A percentile compares a stretch with the other conserved stretches of the same genome.
Evolutionary conservation across 345 rosid genomes (phyloP).

Genomic region (Moringa oleifera): DNA sequence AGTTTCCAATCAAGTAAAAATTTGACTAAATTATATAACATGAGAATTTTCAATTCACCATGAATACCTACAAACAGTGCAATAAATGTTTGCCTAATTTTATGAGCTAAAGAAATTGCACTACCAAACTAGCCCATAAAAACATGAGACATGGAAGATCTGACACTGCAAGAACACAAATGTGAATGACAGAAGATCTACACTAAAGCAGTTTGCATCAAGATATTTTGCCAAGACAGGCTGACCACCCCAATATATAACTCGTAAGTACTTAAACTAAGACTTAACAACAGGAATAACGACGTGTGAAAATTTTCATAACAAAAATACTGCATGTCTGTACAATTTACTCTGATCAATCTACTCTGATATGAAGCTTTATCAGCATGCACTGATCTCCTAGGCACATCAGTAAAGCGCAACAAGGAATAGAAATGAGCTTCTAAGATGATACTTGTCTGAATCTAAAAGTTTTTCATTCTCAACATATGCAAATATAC

Average conservation of each 20-base stretch:
- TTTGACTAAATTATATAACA: background rate
- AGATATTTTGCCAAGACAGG: background rate
- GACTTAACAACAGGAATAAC: background rate
- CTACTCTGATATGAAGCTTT: no score
- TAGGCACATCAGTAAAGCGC: background rate
- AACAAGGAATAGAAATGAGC: background rate
- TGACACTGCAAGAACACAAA: no score
- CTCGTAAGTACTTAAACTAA: background rate
- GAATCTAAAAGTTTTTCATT: background rate
- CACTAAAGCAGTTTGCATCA: background rate
- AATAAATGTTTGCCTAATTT: background rate
- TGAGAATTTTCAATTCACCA: no score
- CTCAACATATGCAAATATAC: constrained; percentile 18
- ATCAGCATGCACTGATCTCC: background rate
- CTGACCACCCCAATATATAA: background rate
- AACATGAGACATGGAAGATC: no score
- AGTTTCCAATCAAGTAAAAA: constrained; percentile 2
- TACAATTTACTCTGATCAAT: no score
- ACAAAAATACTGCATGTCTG: background rate
- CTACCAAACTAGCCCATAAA: no score
- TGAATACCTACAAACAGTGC: background rate
- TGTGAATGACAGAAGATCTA: background rate
- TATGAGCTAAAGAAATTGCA: no score
- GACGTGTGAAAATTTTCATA: background rate
- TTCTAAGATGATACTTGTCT: background rate